These are phyloP conservation scores for Trypanosoma platydactyli DNA, from an alignment of 208 protist genomes.

Conservation along the genomic window DNA sequence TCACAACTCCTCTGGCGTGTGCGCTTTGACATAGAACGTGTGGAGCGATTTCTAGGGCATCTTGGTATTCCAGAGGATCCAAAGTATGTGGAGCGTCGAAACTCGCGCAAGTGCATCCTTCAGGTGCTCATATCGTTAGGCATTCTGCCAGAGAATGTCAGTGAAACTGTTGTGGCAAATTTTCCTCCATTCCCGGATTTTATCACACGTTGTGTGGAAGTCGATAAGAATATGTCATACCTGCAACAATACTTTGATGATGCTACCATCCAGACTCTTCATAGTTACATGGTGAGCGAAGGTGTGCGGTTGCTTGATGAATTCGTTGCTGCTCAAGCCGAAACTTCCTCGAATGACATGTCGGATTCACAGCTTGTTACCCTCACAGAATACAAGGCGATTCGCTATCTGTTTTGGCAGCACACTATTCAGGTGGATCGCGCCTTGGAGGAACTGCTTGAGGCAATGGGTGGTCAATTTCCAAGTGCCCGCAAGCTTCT, in stretches of 20 bases:
- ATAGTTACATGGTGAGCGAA: conserved; percentile 62
- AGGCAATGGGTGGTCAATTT: conserved; percentile 54
- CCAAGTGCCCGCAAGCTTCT: conserved; percentile 75
- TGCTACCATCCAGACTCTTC: conserved; percentile 40
- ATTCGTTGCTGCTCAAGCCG: conserved; percentile 46
- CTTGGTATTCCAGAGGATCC: conserved; percentile 79
- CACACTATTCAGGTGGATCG: conserved; percentile 78
- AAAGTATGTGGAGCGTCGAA: conserved; percentile 66
- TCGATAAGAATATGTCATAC: conserved; percentile 60
- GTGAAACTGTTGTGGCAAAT: conserved; percentile 55
- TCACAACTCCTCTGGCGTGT: conserved; percentile 65
- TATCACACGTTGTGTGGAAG: conserved; percentile 73
- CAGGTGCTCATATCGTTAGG: conserved; percentile 47
- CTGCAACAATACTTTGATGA: conserved; percentile 61
- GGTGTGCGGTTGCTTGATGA: conserved; percentile 62
- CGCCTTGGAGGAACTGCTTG: conserved; percentile 70
- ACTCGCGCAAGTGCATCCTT: conserved; percentile 54
- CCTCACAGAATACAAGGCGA: conserved; percentile 63
- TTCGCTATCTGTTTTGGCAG: conserved; percentile 81
- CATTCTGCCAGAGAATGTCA: conserved; percentile 59
- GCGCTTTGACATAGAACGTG: conserved; percentile 80
- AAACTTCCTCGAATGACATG: conserved; percentile 20
- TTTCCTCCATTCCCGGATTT: conserved; percentile 83
- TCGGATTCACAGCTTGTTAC: conserved; percentile 35
- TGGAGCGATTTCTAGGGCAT: conserved; percentile 73